Percentiles rank a stretch among this genome's conserved stretches.
These are phyloP conservation scores for Metschnikowia lachancei DNA, from an alignment of 805 yeast genomes.

Conservation along the genomic window DNA sequence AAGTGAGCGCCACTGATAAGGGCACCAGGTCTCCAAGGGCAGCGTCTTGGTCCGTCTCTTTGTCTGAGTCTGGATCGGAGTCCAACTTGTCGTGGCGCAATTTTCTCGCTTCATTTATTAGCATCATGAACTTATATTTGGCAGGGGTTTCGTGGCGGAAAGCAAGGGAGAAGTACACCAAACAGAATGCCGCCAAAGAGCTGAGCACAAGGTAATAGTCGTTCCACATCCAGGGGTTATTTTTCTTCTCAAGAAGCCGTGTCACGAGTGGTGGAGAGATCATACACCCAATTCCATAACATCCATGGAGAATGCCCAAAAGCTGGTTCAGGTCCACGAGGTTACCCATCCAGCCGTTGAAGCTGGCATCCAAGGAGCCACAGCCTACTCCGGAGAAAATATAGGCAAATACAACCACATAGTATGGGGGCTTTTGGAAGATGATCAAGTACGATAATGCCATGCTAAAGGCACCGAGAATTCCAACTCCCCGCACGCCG, in stretches of 20 bases:
- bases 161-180: conserved; percentile 21
- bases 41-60: not conserved
- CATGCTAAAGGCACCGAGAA: conserved; percentile 35
- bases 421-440: conserved; percentile 42
- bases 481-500: conserved; percentile 50
- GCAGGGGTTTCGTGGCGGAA: conserved; percentile 45
- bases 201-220: conserved; percentile 42
- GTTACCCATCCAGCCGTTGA: conserved; percentile 53
- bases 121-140: conserved; percentile 37
- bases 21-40: conserved; percentile 14
- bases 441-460: conserved; percentile 38
- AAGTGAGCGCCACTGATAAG: conserved; percentile 34
- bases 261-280: conserved; percentile 49
- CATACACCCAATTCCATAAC: conserved; percentile 54
- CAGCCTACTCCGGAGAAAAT: conserved; percentile 51
- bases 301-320: conserved; percentile 51
- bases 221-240: conserved; percentile 47
- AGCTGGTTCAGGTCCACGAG: conserved; percentile 48
- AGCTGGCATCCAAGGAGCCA: conserved; percentile 55
- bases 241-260: conserved; percentile 34
- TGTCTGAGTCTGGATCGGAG: not conserved
- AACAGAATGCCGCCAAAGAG: conserved; percentile 23
- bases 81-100: not conserved
- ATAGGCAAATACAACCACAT: conserved; percentile 38
- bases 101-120: conserved; percentile 16